Percentiles rank a stretch among this genome's conserved stretches.
phyloP scores from a whole-genome alignment of 257 asterid genomes.

The Forsythia viridissima region DNA sequence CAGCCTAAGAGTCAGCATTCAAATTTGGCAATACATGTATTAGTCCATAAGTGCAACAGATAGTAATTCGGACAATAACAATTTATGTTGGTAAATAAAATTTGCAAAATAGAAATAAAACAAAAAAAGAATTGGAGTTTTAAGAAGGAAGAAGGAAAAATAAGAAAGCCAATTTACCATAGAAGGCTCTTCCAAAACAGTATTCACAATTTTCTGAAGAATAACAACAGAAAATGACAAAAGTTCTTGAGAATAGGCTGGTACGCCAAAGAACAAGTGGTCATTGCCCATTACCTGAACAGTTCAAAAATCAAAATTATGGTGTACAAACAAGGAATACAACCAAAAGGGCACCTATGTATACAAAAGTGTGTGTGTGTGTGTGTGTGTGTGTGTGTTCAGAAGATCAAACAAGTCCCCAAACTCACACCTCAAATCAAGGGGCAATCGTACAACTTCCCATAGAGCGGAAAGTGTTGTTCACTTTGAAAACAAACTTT shows the following conservation, averaged over 20 bases:
- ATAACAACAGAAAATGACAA: slow-evolving; percentile 49
- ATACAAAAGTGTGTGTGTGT: not conserved
- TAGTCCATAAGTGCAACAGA: slow-evolving; percentile 7
- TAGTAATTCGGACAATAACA: not conserved
- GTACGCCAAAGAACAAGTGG: slow-evolving; percentile 50
- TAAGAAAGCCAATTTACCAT: slow-evolving; percentile 43
- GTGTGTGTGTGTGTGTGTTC: not conserved
- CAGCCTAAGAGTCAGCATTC: slow-evolving; percentile 45
- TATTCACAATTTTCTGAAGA: slow-evolving; percentile 47
- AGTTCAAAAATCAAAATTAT: slow-evolving; percentile 7
- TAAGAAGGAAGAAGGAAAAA: slow-evolving; percentile 4
- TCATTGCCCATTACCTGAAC: slow-evolving; percentile 53
- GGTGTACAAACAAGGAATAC: slow-evolving; percentile 3
- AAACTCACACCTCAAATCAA: not conserved
- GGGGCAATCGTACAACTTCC: not conserved
- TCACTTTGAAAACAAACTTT: not conserved
- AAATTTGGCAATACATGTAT: slow-evolving; percentile 10
- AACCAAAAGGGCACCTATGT: slow-evolving; percentile 4
- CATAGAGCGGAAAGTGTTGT: not conserved
- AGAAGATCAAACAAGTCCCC: not conserved
- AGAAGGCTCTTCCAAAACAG: slow-evolving; percentile 61
- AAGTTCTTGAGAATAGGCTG: slow-evolving; percentile 54
- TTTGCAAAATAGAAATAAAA: slow-evolving; percentile 10
- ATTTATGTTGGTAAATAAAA: slow-evolving; percentile 2
- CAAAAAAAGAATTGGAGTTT: slow-evolving; percentile 1